Conservation (phyloP, 805 yeast genomes). For the Saccharomyces mikatae region DNA sequence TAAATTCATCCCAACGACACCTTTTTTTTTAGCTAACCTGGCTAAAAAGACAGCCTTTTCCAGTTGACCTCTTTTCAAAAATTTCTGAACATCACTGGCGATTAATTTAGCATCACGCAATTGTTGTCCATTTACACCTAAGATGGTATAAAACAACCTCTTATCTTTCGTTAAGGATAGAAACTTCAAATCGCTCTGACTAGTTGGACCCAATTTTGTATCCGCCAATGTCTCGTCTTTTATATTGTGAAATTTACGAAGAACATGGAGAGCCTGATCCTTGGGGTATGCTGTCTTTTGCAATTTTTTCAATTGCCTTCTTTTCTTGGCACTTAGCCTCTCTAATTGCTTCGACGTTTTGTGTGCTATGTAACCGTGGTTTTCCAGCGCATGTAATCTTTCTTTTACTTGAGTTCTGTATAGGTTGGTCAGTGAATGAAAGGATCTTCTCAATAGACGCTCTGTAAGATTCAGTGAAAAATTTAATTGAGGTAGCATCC, state of each 20-base stretch:
- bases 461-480: neutral
- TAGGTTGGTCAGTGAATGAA: neutral
- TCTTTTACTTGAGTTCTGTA: slow-evolving; percentile 14
- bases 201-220: slow-evolving; percentile 30
- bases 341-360: slow-evolving; percentile 17
- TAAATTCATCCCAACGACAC: slow-evolving; percentile 57
- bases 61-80: slow-evolving; percentile 42
- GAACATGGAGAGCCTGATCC: slow-evolving; percentile 21
- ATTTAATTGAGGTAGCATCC: neutral
- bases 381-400: slow-evolving; percentile 13
- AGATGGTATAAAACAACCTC: slow-evolving; percentile 41
- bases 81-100: slow-evolving; percentile 43
- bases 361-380: slow-evolving; percentile 7
- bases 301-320: slow-evolving; percentile 12
- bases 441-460: neutral
- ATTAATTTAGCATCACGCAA: slow-evolving; percentile 51
- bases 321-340: slow-evolving; percentile 12
- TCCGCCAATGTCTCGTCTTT: slow-evolving; percentile 15
- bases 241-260: slow-evolving; percentile 11
- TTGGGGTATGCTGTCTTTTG: slow-evolving; percentile 23
- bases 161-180: slow-evolving; percentile 33
- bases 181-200: slow-evolving; percentile 29
- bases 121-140: slow-evolving; percentile 54
- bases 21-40: slow-evolving; percentile 40
- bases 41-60: slow-evolving; percentile 48